Evolutionary conservation across 495 filamentous ascomycete genomes (phyloP).

Genomic region (Tuber melanosporum): DNA sequence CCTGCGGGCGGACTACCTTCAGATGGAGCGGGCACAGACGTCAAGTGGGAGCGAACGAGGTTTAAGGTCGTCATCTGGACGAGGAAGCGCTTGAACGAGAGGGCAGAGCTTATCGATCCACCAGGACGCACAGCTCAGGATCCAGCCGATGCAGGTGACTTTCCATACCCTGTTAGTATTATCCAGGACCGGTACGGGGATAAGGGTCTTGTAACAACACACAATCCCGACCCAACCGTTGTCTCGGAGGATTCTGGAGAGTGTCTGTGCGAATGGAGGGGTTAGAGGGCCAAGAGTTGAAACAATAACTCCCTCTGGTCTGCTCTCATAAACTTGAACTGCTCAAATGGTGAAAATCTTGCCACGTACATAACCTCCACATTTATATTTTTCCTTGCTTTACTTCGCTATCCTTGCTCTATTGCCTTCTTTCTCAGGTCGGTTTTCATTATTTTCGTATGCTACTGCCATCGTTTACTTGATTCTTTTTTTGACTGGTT

Average conservation of each 20-base stretch:
- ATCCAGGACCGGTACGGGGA: constrained; percentile 78
- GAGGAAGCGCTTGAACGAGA: constrained; percentile 20
- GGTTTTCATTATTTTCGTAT: neutral
- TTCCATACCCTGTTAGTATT: constrained; percentile 80
- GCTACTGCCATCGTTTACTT: neutral
- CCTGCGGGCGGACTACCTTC: constrained; percentile 58
- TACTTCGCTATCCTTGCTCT: neutral
- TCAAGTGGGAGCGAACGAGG: constrained; percentile 76
- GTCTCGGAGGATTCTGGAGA: constrained; percentile 61
- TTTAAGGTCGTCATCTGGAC: constrained; percentile 94
- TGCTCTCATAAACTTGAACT: neutral
- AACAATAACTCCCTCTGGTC: neutral
- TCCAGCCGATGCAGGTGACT: constrained; percentile 50
- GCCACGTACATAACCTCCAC: neutral
- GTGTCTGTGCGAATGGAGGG: constrained; percentile 67
- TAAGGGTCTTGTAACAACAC: constrained; percentile 43
- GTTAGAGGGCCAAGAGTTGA: constrained; percentile 48
- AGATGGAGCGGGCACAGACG: constrained; percentile 58
- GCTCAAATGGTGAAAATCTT: neutral
- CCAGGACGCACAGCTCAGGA: constrained; percentile 18
- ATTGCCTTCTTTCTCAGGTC: neutral
- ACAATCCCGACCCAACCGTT: constrained; percentile 47
- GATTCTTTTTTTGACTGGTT: neutral
- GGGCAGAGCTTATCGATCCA: constrained; percentile 8
- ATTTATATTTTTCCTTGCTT: neutral